These are phyloP conservation scores for Peribolospora baueri DNA, from an alignment of 768 basidiomycete species.

Conservation along the genomic window DNA sequence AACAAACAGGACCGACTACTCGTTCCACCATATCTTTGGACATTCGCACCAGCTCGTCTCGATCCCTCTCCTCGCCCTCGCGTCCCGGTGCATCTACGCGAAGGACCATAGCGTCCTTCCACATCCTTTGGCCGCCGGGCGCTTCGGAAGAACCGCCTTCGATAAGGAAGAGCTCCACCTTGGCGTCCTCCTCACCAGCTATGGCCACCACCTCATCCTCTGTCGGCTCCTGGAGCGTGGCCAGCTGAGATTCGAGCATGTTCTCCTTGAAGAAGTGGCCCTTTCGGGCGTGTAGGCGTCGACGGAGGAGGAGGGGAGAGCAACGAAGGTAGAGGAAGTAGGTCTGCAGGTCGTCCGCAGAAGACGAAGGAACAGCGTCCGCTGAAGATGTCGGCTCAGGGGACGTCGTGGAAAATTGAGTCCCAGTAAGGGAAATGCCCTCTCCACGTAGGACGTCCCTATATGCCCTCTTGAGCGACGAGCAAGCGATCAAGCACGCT, in stretches of 20 bases:
- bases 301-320: not conserved
- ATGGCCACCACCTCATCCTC: slow-evolving; percentile 2
- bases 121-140: too few species aligned
- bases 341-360: slow-evolving; percentile 27
- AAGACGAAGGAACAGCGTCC: not conserved
- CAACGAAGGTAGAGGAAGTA: slow-evolving; percentile 40
- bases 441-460: slow-evolving; percentile 55
- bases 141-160: too few species aligned
- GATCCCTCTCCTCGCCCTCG: too few species aligned
- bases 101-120: too few species aligned
- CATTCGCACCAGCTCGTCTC: too few species aligned
- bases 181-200: too few species aligned
- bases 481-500: slow-evolving; percentile 67
- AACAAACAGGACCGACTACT: too few species aligned
- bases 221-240: slow-evolving; percentile 41
- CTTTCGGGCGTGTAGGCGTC: slow-evolving; percentile 21
- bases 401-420: slow-evolving; percentile 6
- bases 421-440: not conserved
- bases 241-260: slow-evolving; percentile 60
- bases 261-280: slow-evolving; percentile 63
- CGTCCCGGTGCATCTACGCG: too few species aligned
- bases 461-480: slow-evolving; percentile 56
- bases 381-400: slow-evolving; percentile 1
- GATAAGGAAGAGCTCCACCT: too few species aligned
- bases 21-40: too few species aligned